Conservation (phyloP, 768 basidiomycete species). For the Brasilioporus rufonigricans region DNA sequence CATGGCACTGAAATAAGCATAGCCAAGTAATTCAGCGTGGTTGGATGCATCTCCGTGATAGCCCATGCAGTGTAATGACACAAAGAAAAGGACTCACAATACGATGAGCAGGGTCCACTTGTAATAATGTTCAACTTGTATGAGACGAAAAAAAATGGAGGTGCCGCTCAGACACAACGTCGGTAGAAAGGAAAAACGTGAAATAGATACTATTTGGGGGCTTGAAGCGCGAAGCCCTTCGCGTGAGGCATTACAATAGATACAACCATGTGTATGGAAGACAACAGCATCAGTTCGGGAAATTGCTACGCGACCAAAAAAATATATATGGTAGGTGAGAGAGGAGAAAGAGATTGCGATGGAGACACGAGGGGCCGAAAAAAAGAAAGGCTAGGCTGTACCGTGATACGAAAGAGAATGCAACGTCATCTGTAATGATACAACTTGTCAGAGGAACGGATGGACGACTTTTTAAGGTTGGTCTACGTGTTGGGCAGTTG, state of each 20-base stretch:
- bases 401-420: conserved; percentile 5
- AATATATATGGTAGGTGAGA: conserved; percentile 32
- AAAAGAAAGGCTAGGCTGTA: background rate
- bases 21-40: too few species aligned
- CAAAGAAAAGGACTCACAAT: too few species aligned
- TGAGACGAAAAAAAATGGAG: background rate
- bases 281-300: conserved; percentile 6
- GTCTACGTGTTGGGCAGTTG: conserved; percentile 19
- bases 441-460: conserved; percentile 6
- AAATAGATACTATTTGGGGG: conserved; percentile 38
- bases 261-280: conserved; percentile 21
- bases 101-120: background rate
- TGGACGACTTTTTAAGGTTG: conserved; percentile 10
- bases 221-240: conserved; percentile 52
- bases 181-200: background rate
- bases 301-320: conserved; percentile 28
- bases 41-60: too few species aligned
- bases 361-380: background rate
- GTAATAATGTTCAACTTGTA: background rate
- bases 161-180: background rate
- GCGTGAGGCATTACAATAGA: conserved; percentile 31
- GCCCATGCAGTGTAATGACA: too few species aligned
- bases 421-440: conserved; percentile 18
- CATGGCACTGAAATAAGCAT: too few species aligned
- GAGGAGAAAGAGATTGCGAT: background rate